Base-by-base conservation (phyloP, 2,329 filamentous ascomycete genomes). In the Zalaria sp. region DNA sequence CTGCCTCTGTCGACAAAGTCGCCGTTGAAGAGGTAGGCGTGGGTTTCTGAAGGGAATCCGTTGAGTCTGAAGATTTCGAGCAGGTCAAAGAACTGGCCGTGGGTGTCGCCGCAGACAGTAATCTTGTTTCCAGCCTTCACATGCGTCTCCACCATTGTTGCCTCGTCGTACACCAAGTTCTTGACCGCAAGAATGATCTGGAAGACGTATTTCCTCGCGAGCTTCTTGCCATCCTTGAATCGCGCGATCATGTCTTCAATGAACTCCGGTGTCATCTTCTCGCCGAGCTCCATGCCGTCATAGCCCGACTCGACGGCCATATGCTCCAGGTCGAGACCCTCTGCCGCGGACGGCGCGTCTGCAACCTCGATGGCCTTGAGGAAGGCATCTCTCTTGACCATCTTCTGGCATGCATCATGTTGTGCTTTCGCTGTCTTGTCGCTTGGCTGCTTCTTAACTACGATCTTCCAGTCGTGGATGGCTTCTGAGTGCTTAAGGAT, bases 1-100 rank as follows among this genome's bases (percentile, higher is more conserved):
- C 87, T 95, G 27, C 91, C 91, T 59, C 91, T 78, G 60, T 98
- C 91, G 41, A 98, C 91, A 57, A 98, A 98, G 65, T 98, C 91
- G 49, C 91, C 91, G 61, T 98, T 98, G 73, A 98, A 98, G 8
- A 98, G 73, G 59, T 96, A 98, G 61, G 80, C 83, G 60, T 96
- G 87, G 58, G 83, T 85, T 47, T 89, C 85, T 10, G 74, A 76
- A 0, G 91, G 91, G 48, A 72, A 75, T 35, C 91, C 91, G 53
- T 94, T 95, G 43, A 91, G 73, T 49, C 84, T 73, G 77, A 98
- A 98, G 47, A 98, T 82, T 60, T 98, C 85, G 69, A 98, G 80
- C 35, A 98, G 73, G 62, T 98, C 91, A 60, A 93, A 98, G 67
- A 88, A 98, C 73, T 98, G 91, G 37, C 84, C 91, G 60, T 98